Base-by-base conservation (phyloP, 2,329 filamentous ascomycete genomes). In the Botrytis porri region DNA sequence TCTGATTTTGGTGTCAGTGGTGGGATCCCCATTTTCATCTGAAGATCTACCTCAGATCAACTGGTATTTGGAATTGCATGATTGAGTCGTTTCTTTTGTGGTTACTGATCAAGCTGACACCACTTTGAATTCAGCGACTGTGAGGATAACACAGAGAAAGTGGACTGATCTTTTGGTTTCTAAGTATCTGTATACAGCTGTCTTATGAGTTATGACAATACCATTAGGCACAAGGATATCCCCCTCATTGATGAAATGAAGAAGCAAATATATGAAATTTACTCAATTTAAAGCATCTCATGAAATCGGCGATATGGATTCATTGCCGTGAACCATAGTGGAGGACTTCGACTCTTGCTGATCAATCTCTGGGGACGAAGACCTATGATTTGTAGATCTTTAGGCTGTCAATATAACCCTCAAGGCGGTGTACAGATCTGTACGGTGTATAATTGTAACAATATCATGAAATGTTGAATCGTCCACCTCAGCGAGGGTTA, bases 261-360 rank as follows among this genome's bases (percentile, higher is more conserved):
- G 18, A 48, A 45, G 59, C 48, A 66, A 51, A 35, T 45, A 54
- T 32, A 43, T 43, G 64, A 59, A 67, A 35, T 45, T 32, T 57
- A 22, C 63, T 67, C 51, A 67, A 67, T 48, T 16, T 69, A 41
- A 72, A 61, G 54, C 63, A 72, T n/a, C 70, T 54, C 69, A 60
- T 65, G n/a, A 20, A 41, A 71, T 48, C n/a, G 41, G 70, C 51
- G 54, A 41, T 61, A 48, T 69, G 51, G 32, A 69, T 61, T 35
- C 41, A 51, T 39, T 61, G 51, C 63, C 45, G 63, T 69, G 41
- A 69, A 51, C 39, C 32, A 72, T 51, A 69, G 63, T 72, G 63
- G 70, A 72, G 63, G 32, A 61, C 37, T 69, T 60, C 51, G 37
- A 69, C 39, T 72, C 62, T 25, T n/a, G 39, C 43, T 51, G 29